phyloP scores from a whole-genome alignment of 2,329 filamentous ascomycete species.

The Fusarium lyarnte region DNA sequence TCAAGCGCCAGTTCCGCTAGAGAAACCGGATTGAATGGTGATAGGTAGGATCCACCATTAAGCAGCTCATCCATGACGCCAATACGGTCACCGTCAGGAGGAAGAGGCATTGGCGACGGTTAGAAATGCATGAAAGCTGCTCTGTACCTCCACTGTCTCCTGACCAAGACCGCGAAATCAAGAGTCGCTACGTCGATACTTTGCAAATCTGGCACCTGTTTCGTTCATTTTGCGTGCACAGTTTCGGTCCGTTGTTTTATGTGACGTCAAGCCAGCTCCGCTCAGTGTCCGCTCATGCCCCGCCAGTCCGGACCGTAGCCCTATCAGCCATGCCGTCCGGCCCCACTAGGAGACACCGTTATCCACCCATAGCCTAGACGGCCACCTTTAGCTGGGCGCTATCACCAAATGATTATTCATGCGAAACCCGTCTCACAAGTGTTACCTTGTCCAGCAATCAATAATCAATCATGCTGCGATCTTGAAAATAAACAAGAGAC shows the following conservation, averaged over 20 bases:
- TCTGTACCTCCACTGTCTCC: conserved; percentile 2
- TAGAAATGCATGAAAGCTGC: conserved; percentile 24
- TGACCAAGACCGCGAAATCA: conserved; percentile 12
- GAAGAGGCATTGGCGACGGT: conserved; percentile 29
- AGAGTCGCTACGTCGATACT: conserved; percentile 19
- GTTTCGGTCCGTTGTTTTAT: conserved; percentile 35
- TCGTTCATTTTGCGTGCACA: conserved; percentile 17
- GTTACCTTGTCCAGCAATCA: conserved; percentile 12
- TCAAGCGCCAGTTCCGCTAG: conserved; percentile 22
- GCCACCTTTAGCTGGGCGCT: conserved; percentile 25
- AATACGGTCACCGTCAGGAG: conserved; percentile 36
- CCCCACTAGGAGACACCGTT: conserved; percentile 31
- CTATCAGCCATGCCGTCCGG: conserved; percentile 45
- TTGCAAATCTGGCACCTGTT: conserved; percentile 15
- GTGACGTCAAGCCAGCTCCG: conserved; percentile 46
- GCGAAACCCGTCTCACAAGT: conserved; percentile 5
- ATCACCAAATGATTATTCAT: conserved; percentile 32
- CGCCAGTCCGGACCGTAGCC: conserved; percentile 34
- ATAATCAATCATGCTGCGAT: conserved; percentile 8
- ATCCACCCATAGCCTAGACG: conserved; percentile 1
- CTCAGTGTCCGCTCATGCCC: conserved; percentile 25
- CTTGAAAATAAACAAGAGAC: background rate
- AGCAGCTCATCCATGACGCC: conserved; percentile 29
- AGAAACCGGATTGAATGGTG: conserved; percentile 22
- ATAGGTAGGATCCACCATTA: conserved; percentile 29